Conservation (phyloP, 108 stramenopile species). For the Nitzschia palea region DNA sequence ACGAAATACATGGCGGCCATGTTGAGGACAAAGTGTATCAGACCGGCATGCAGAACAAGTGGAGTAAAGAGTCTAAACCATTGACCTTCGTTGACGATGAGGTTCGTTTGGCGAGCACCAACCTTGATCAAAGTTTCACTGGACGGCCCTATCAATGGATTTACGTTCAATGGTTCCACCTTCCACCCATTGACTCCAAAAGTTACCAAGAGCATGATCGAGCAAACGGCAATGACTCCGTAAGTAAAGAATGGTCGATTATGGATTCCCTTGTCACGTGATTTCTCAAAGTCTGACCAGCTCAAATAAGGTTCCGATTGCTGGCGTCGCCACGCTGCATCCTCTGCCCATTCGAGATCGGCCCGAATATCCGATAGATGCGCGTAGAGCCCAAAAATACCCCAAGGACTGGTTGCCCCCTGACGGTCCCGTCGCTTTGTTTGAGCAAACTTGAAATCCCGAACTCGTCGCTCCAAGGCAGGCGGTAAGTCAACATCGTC, state of each 20-base stretch:
- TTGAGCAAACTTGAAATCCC: slow-evolving; percentile 86
- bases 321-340: slow-evolving; percentile 78
- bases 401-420: slow-evolving; percentile 63
- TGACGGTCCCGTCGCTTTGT: slow-evolving; percentile 73
- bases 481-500: slow-evolving; percentile 32
- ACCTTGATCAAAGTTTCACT: slow-evolving; percentile 76
- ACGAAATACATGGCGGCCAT: slow-evolving; percentile 88
- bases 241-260: slow-evolving; percentile 80
- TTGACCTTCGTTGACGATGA: slow-evolving; percentile 86
- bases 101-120: slow-evolving; percentile 83
- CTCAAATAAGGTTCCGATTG: slow-evolving; percentile 62
- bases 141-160: slow-evolving; percentile 90
- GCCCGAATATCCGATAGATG: slow-evolving; percentile 62
- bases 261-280: slow-evolving; percentile 17
- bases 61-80: slow-evolving; percentile 88
- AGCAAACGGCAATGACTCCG: slow-evolving; percentile 57
- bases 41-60: slow-evolving; percentile 93
- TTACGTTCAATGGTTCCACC: slow-evolving; percentile 77
- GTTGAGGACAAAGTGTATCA: slow-evolving; percentile 94
- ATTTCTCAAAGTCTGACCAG: slow-evolving; percentile 73
- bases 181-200: slow-evolving; percentile 77
- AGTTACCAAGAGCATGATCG: slow-evolving; percentile 58
- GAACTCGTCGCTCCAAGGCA: slow-evolving; percentile 57
- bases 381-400: slow-evolving; percentile 80
- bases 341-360: slow-evolving; percentile 87